phyloP scores from a whole-genome alignment of 1,284 basidiomycete genomes.

The Microbotryum saponariae region DNA sequence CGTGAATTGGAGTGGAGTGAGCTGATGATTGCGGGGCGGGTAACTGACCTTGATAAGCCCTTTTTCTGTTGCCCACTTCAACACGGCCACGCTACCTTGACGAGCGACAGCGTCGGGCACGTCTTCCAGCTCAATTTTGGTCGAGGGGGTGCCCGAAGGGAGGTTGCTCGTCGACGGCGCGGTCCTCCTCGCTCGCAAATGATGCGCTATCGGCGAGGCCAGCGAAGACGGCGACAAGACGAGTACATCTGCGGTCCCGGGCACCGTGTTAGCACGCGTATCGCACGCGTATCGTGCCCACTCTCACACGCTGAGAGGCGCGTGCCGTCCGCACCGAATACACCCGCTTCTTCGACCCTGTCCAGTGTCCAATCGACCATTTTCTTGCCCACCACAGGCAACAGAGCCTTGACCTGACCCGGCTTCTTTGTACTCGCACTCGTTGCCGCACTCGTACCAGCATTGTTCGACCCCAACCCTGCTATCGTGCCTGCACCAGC shows the following conservation, averaged over 20 bases:
- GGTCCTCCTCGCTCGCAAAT: conserved; percentile 29
- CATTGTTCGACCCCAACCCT: not conserved
- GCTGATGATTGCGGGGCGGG: not conserved
- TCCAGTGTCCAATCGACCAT: conserved; percentile 75
- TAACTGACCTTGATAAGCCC: conserved; percentile 30
- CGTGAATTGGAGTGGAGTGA: not conserved
- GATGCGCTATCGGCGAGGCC: conserved; percentile 27
- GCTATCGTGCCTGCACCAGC: not conserved
- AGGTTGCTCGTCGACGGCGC: conserved; percentile 7
- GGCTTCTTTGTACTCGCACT: not conserved
- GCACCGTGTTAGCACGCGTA: not conserved
- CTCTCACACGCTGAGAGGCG: not conserved
- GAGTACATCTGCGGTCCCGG: conserved; percentile 57
- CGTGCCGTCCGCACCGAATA: conserved; percentile 55
- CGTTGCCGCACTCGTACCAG: too few species aligned
- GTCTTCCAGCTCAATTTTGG: conserved; percentile 32
- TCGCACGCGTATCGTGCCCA: not conserved
- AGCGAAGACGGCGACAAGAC: conserved; percentile 57
- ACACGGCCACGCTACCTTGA: conserved; percentile 18
- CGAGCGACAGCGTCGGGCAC: conserved; percentile 28
- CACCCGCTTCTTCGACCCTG: conserved; percentile 79
- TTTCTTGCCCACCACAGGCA: conserved; percentile 78
- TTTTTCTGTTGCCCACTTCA: conserved; percentile 31
- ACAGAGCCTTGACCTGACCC: conserved; percentile 59
- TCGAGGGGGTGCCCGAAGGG: conserved; percentile 5